Evolutionary conservation across 768 basidiomycete species (phyloP).

Genomic region (Phaeolepiota aurea): DNA sequence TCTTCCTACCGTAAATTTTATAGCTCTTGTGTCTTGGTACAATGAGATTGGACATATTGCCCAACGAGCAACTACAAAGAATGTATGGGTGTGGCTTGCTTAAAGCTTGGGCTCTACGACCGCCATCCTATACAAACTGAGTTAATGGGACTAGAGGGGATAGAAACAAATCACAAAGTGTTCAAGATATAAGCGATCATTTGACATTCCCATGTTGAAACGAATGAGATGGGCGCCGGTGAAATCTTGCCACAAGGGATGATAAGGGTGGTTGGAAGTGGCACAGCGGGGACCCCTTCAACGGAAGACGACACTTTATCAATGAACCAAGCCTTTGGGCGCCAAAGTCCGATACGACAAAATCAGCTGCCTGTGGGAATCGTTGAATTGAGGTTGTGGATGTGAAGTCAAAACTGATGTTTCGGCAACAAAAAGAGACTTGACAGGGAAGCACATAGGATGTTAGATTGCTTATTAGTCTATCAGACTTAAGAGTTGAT

Average conservation of each 20-base stretch:
- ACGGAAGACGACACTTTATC: no score
- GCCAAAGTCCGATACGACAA: no score
- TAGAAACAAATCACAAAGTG: slow-evolving; percentile 1
- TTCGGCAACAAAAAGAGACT: no score
- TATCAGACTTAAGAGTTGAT: no score
- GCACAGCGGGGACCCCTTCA: no score
- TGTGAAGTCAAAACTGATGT: no score
- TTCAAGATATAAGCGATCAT: slow-evolving; percentile 8
- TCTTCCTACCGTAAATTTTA: slow-evolving; percentile 5
- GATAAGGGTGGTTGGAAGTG: not conserved
- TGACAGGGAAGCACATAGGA: no score
- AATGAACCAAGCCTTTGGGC: no score
- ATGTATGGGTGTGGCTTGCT: not conserved
- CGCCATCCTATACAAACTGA: not conserved
- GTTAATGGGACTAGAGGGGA: not conserved
- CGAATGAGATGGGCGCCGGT: slow-evolving; percentile 1
- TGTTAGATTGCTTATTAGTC: no score
- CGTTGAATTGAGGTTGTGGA: no score
- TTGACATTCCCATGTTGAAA: slow-evolving; percentile 7
- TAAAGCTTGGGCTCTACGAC: not conserved
- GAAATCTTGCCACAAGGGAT: not conserved
- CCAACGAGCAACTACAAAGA: slow-evolving; percentile 4
- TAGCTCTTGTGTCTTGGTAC: slow-evolving; percentile 1
- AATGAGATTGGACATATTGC: slow-evolving; percentile 7
- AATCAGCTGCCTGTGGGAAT: not conserved